These are phyloP conservation scores for Phaseolus lunatus DNA, from an alignment of 306 rosid species.

Conservation along the genomic window DNA sequence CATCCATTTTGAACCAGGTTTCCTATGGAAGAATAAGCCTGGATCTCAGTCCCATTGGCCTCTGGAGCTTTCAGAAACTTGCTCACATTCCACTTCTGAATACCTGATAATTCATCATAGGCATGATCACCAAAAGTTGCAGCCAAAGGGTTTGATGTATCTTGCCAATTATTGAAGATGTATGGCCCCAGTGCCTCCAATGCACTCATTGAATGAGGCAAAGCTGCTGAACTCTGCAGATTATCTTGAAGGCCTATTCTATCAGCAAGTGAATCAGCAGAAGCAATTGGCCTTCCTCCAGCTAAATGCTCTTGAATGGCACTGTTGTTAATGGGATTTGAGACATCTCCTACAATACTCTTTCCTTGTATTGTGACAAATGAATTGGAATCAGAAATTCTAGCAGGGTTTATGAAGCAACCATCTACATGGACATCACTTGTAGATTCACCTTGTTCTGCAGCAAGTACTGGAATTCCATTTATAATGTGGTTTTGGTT, in stretches of 20 bases:
- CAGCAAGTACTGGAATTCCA: constrained; percentile 60
- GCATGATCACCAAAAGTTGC: constrained; percentile 38
- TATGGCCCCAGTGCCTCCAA: constrained; percentile 51
- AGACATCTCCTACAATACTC: constrained; percentile 43
- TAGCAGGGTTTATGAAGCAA: constrained; percentile 40
- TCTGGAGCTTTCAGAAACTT: constrained; percentile 48
- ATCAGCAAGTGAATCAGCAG: constrained; percentile 52
- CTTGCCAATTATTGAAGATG: constrained; percentile 54
- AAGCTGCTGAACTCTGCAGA: constrained; percentile 52
- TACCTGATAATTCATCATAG: constrained; percentile 49
- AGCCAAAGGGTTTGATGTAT: constrained; percentile 51
- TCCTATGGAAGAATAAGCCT: constrained; percentile 50
- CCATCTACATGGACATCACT: constrained; percentile 36
- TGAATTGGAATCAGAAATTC: constrained; percentile 44
- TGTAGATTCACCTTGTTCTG: constrained; percentile 46
- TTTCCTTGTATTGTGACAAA: constrained; percentile 49
- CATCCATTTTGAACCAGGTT: constrained; percentile 60
- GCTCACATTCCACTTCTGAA: constrained; percentile 43
- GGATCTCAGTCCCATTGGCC: constrained; percentile 33
- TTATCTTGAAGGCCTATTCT: constrained; percentile 57
- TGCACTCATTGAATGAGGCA: constrained; percentile 49
- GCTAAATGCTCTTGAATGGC: constrained; percentile 53
- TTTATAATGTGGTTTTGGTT: constrained; percentile 47
- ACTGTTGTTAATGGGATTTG: constrained; percentile 41
- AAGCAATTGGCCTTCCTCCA: constrained; percentile 39